These are phyloP conservation scores for Aspergillus uvarum DNA, from an alignment of 2,329 filamentous ascomycete species.

Conservation along the genomic window DNA sequence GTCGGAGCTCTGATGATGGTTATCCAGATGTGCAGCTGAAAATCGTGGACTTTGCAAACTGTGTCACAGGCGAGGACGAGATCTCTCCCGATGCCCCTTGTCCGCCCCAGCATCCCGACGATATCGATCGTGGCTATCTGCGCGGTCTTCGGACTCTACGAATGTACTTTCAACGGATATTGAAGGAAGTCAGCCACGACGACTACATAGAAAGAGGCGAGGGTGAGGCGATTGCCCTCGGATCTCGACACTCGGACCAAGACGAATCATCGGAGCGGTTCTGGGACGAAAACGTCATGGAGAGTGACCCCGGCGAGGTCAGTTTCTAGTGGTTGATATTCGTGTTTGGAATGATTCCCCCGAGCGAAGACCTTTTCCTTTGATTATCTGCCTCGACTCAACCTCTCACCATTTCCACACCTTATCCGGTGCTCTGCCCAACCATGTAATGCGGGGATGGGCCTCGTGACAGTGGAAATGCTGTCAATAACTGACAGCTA, in stretches of 20 bases:
- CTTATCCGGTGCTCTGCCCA: neutral
- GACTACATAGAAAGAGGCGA: conserved; percentile 47
- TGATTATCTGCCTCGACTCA: neutral
- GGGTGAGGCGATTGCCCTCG: conserved; percentile 41
- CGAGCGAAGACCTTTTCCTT: neutral
- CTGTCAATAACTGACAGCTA: conserved; percentile 4
- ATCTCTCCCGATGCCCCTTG: conserved; percentile 62
- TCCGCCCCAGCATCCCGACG: conserved; percentile 75
- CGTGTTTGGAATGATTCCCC: neutral
- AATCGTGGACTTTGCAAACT: conserved; percentile 98
- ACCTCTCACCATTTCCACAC: neutral
- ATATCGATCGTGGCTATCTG: conserved; percentile 85
- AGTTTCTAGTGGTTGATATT: conserved; percentile 34
- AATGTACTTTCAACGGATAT: conserved; percentile 83
- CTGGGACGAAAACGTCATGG: conserved; percentile 45
- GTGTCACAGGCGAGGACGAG: conserved; percentile 80
- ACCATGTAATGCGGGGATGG: conserved; percentile 4
- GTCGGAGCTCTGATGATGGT: conserved; percentile 35
- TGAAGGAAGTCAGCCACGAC: conserved; percentile 66
- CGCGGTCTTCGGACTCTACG: conserved; percentile 76
- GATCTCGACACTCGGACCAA: conserved; percentile 33
- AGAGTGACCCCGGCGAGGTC: conserved; percentile 46
- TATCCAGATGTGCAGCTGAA: conserved; percentile 69
- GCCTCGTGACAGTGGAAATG: conserved; percentile 12
- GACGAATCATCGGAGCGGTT: conserved; percentile 34